phyloP scores from a whole-genome alignment of 176 grass and related monocot species.

The Carex pumila region DNA sequence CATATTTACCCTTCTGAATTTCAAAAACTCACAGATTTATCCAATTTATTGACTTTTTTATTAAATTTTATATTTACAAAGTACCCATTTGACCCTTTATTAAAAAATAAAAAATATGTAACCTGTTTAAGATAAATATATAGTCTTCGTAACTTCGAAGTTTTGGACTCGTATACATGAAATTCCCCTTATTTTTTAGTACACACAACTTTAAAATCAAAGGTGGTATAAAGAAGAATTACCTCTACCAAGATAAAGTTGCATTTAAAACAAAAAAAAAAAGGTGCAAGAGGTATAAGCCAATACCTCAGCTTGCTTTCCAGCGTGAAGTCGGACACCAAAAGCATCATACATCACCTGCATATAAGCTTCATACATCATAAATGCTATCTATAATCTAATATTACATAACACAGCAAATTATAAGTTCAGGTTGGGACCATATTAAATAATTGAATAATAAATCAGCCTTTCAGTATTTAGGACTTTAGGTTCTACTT shows the following conservation, averaged over 20 bases:
- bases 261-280: not conserved
- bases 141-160: too few species aligned
- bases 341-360: conserved; percentile 99
- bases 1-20: too few species aligned
- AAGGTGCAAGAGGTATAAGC: conserved; percentile 13
- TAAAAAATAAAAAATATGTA: too few species aligned
- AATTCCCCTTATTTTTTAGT: not conserved
- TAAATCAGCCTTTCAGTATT: not conserved
- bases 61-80: too few species aligned
- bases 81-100: too few species aligned
- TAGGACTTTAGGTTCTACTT: not conserved
- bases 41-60: too few species aligned
- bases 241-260: not conserved
- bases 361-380: not conserved
- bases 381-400: not conserved
- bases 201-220: conserved; percentile 1
- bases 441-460: not conserved
- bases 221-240: not conserved
- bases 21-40: too few species aligned
- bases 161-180: too few species aligned
- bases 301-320: conserved; percentile 90
- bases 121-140: too few species aligned
- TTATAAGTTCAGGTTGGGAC: not conserved
- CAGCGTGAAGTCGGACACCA: conserved; percentile 94
- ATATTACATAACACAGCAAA: not conserved